These are phyloP conservation scores for Colletotrichum agaves DNA, from an alignment of 2,329 filamentous ascomycete species.

Conservation along the genomic window DNA sequence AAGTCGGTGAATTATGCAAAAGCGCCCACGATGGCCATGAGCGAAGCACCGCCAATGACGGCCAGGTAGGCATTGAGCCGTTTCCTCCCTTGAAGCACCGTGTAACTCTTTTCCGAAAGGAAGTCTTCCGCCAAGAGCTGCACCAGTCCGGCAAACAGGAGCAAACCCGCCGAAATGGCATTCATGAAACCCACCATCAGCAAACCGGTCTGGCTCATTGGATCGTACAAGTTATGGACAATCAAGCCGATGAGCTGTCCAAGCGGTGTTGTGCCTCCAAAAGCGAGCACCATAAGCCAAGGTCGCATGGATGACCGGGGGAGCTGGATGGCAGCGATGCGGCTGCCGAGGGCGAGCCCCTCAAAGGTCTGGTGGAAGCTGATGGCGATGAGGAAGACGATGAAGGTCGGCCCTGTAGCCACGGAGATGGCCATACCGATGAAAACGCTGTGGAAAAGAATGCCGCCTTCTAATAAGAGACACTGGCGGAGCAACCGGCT, in stretches of 20 bases:
- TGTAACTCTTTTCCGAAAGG: slow-evolving; percentile 79
- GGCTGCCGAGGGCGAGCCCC: slow-evolving; percentile 84
- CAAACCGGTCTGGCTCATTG: slow-evolving; percentile 78
- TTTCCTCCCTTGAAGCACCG: slow-evolving; percentile 68
- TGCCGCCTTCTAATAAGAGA: slow-evolving; percentile 82
- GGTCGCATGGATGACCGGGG: slow-evolving; percentile 78
- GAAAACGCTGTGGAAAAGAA: slow-evolving; percentile 86
- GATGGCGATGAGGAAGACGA: slow-evolving; percentile 83
- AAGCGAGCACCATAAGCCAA: slow-evolving; percentile 84
- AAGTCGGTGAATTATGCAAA: slow-evolving; percentile 64
- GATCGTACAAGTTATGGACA: slow-evolving; percentile 83
- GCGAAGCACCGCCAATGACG: slow-evolving; percentile 70
- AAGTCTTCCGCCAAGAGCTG: slow-evolving; percentile 90
- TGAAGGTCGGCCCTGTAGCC: slow-evolving; percentile 80
- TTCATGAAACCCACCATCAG: slow-evolving; percentile 90
- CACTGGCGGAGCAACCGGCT: slow-evolving; percentile 80
- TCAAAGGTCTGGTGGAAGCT: slow-evolving; percentile 91
- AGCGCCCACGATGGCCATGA: slow-evolving; percentile 79
- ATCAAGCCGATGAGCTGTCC: slow-evolving; percentile 79
- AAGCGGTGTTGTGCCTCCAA: slow-evolving; percentile 72
- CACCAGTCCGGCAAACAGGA: slow-evolving; percentile 85
- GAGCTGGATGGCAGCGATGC: slow-evolving; percentile 87
- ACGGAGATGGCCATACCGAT: slow-evolving; percentile 90
- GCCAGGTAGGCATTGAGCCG: slow-evolving; percentile 71
- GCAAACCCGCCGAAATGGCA: slow-evolving; percentile 81